phyloP scores from a whole-genome alignment of 108 stramenopile genomes.

The Cylindrotheca closterium region DNA sequence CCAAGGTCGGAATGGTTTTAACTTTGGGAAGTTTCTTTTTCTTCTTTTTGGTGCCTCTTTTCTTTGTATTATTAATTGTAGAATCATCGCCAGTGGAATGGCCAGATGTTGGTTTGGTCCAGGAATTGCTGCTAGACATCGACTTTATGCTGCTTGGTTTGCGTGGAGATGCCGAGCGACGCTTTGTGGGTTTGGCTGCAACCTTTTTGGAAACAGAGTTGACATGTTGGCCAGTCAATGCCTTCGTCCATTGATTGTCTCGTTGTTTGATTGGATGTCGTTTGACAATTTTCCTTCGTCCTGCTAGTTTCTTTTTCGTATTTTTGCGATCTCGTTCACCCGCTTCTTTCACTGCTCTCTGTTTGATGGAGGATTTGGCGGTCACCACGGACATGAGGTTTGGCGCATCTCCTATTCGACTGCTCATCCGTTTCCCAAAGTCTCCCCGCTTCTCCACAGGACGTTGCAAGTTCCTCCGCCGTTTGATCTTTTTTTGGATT shows the following conservation, averaged over 20 bases:
- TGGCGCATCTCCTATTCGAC: conserved; percentile 14
- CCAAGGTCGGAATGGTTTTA: not conserved
- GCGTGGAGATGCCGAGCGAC: not conserved
- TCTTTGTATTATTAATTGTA: not conserved
- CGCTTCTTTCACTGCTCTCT: conserved; percentile 7
- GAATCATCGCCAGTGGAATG: not conserved
- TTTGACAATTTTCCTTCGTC: conserved; percentile 6
- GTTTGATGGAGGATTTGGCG: conserved; percentile 22
- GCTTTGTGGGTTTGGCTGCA: conserved; percentile 8
- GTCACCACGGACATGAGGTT: conserved; percentile 12
- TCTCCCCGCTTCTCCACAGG: conserved; percentile 8
- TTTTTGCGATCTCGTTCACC: conserved; percentile 11
- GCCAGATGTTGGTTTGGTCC: not conserved
- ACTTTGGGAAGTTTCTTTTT: too few species aligned
- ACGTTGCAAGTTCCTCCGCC: not conserved
- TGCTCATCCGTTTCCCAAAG: conserved; percentile 3
- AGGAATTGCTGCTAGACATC: not conserved
- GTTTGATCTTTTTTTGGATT: not conserved
- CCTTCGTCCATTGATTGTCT: conserved; percentile 5
- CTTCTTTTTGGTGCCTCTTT: too few species aligned
- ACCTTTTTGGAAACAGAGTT: not conserved
- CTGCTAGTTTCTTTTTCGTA: conserved; percentile 2
- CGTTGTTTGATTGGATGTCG: not conserved
- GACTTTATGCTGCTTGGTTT: not conserved
- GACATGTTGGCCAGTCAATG: conserved; percentile 5